A percentile compares a stretch with the other conserved stretches of the same genome.
phyloP scores from a whole-genome alignment of 495 filamentous ascomycete species.

The Achaetomiella virescens region DNA sequence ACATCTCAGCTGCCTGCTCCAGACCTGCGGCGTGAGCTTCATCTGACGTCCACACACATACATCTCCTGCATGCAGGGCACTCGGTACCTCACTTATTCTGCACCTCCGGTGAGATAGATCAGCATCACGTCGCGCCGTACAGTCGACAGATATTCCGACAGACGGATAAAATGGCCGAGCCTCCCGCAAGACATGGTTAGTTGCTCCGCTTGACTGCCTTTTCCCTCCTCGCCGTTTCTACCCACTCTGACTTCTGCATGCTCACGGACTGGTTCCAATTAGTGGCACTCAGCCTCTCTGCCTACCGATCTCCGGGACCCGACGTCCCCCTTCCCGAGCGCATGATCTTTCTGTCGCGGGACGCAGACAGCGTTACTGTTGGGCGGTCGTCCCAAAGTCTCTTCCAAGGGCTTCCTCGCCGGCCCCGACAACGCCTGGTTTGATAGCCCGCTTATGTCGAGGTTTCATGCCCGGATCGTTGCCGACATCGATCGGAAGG shows the following conservation, averaged over 20 bases:
- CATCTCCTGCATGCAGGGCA: too few relatives aligned
- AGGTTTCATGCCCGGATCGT: slow-evolving; percentile 63
- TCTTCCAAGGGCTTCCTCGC: slow-evolving; percentile 34
- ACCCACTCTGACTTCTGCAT: background rate
- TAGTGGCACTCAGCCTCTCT: slow-evolving; percentile 15
- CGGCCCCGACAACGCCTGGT: slow-evolving; percentile 57
- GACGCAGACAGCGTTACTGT: slow-evolving; percentile 24
- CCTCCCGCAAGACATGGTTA: too few relatives aligned
- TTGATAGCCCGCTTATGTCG: slow-evolving; percentile 78
- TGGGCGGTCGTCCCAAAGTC: slow-evolving; percentile 37
- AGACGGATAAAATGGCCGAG: too few relatives aligned
- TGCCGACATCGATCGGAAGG: slow-evolving; percentile 38
- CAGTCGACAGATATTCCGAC: too few relatives aligned
- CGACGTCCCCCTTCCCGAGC: slow-evolving; percentile 13
- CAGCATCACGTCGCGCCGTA: too few relatives aligned
- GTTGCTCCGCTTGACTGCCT: background rate
- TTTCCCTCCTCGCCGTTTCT: background rate
- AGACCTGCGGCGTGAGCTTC: background rate
- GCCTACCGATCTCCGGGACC: background rate
- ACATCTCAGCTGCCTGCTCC: background rate
- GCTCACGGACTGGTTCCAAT: background rate
- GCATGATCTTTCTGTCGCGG: slow-evolving; percentile 27
- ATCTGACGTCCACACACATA: too few relatives aligned
- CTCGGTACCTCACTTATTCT: too few relatives aligned
- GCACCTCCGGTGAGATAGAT: too few relatives aligned